Evolutionary conservation across 208 protist genomes (phyloP).

Genomic region (Trypanosoma avium): DNA sequence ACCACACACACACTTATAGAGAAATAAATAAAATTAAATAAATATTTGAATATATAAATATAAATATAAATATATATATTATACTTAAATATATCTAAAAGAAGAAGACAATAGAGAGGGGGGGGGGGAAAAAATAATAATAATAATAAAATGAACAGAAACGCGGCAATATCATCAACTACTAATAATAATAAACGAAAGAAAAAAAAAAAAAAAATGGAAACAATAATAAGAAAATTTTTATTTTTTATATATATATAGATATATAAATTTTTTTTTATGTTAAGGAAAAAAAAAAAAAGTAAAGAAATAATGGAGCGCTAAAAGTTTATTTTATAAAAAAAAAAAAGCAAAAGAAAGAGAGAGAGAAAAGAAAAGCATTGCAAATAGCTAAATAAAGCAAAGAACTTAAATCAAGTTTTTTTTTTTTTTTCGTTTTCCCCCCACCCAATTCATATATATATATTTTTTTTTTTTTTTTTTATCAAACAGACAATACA

Average conservation of each 20-base stretch:
- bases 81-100: too few species aligned
- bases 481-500: background rate
- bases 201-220: slow-evolving; percentile 4
- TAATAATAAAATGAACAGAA: too few species aligned
- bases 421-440: background rate
- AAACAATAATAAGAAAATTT: slow-evolving; percentile 16
- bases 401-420: background rate
- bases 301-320: background rate
- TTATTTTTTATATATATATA: background rate
- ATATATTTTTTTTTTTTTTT: background rate
- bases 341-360: background rate
- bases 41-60: too few species aligned
- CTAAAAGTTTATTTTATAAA: too few species aligned
- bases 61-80: too few species aligned
- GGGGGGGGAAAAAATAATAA: too few species aligned
- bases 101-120: too few species aligned
- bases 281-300: background rate
- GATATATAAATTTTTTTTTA: background rate
- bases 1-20: too few species aligned
- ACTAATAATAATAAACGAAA: too few species aligned
- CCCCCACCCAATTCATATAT: background rate
- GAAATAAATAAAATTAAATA: too few species aligned
- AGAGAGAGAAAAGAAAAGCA: background rate
- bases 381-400: background rate
- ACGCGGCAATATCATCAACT: too few species aligned